Base-by-base conservation (phyloP, 2,329 filamentous ascomycete species). In the Beauveria scarabaeidicola region DNA sequence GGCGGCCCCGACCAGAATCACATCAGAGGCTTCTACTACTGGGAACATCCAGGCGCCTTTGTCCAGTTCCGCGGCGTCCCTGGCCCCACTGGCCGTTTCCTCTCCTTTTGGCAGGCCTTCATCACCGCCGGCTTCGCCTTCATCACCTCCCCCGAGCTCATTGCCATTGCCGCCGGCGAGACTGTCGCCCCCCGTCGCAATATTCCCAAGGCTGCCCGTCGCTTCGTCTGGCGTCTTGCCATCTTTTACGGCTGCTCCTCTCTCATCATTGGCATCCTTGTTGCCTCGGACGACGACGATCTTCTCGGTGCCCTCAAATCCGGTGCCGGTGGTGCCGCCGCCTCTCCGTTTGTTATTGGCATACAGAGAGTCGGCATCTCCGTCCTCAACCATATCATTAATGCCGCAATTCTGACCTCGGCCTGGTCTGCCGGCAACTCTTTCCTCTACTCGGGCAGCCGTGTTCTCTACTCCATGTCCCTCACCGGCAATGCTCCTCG, bases 381-480 rank as follows among this genome's bases (percentile, higher is more conserved):
- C 2, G 80, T 78, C 1, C 78, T 90, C 2, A 82, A 86, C 65
- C 82, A 81, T 62, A 78, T 88, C 64, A 85, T 89, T 74, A 89
- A 90, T 67, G 85, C 79, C 38, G 84, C 82, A 21, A 82, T 89
- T 65, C 74, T 89, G 55, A 84, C 86, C 17, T 87, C 84, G 6
- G 86, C 85, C 2, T 83, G 81, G 77, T 84, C 81, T 1, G 82
- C 82, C 7, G 81, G 79, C 27, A 85, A 84, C 66, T 81, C 81
- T 0, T 83, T 83, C 74, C 75, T 84, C 57, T 88, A 88, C 71
- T 85, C 83, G 1, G 85, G 86, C 54, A 86, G 83, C 46, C 83
- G 88, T 68, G 83, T 90, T 21, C 76, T 91, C 9, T 85, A 88
- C 68, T 85, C 84, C 61, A 81, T 91, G 68, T 80, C 87, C 0